A percentile compares a stretch with the other conserved stretches of the same genome.
phyloP scores from a whole-genome alignment of 495 filamentous ascomycete genomes.

The Penicillium mononematosum region DNA sequence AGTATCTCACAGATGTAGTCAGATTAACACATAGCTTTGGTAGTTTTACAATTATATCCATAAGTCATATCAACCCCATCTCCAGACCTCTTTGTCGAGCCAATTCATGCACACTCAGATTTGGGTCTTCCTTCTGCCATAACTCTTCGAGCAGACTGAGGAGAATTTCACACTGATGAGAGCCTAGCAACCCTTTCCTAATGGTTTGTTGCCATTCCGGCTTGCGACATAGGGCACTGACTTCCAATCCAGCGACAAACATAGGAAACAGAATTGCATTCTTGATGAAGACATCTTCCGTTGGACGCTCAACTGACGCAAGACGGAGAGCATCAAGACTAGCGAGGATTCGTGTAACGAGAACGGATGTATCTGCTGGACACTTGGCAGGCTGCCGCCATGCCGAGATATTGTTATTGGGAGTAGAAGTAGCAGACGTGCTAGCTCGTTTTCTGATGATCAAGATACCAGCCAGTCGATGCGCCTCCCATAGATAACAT shows the following conservation, averaged over 20 bases:
- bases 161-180: conserved; percentile 22
- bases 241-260: conserved; percentile 30
- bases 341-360: conserved; percentile 34
- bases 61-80: conserved; percentile 29
- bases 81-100: conserved; percentile 29
- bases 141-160: conserved; percentile 31
- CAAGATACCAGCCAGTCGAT: conserved; percentile 37
- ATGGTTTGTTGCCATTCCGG: conserved; percentile 25
- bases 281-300: conserved; percentile 24
- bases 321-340: conserved; percentile 32
- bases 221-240: conserved; percentile 20
- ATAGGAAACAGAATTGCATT: conserved; percentile 35
- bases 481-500: conserved; percentile 39
- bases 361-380: conserved; percentile 18
- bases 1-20: neutral
- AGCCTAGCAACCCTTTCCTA: conserved; percentile 9
- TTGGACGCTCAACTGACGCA: conserved; percentile 22
- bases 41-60: neutral
- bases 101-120: conserved; percentile 21
- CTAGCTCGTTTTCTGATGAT: conserved; percentile 17
- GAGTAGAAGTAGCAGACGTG: neutral
- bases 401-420: neutral
- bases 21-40: neutral
- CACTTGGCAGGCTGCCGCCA: conserved; percentile 16
- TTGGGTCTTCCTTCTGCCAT: conserved; percentile 23